A percentile compares a stretch with the other conserved stretches of the same genome.
Conservation (phyloP, 441 rosid species). For the Biscutella laevigata region DNA sequence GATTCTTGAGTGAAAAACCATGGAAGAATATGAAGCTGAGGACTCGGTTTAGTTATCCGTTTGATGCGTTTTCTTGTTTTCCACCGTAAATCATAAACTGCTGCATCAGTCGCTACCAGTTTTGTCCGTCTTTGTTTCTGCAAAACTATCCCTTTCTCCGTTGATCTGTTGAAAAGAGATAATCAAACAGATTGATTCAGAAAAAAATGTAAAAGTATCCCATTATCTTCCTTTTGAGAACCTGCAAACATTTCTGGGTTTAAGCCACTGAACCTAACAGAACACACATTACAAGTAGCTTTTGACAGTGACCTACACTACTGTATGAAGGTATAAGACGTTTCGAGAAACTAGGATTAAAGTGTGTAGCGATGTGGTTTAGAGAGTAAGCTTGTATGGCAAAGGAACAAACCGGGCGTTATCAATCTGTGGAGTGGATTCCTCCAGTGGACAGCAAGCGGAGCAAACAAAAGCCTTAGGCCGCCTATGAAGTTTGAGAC, state of each 20-base stretch:
- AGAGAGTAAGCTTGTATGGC: not conserved
- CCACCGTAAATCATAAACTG: conserved; percentile 51
- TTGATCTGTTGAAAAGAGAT: conserved; percentile 25
- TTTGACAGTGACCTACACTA: not conserved
- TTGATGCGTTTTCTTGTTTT: conserved; percentile 58
- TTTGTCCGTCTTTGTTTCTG: conserved; percentile 20
- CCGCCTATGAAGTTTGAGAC: conserved; percentile 42
- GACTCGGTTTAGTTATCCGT: conserved; percentile 46
- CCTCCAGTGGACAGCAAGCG: conserved; percentile 56
- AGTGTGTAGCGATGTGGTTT: not conserved
- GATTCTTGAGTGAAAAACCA: conserved; percentile 32
- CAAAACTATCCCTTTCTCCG: conserved; percentile 54
- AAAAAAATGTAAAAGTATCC: not conserved
- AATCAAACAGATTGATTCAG: not conserved
- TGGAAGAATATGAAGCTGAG: conserved; percentile 40
- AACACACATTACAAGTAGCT: not conserved
- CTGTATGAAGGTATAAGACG: not conserved
- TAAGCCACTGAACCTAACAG: not conserved
- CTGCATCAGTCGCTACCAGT: conserved; percentile 7
- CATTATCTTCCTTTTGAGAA: not conserved
- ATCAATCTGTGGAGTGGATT: conserved; percentile 25
- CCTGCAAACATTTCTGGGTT: not conserved
- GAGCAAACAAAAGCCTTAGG: conserved; percentile 53
- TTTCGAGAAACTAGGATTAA: not conserved
- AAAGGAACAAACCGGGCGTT: conserved; percentile 35